These are phyloP conservation scores for Aspergillus spinulosporus DNA, from an alignment of 2,329 filamentous ascomycete genomes.

Conservation along the genomic window DNA sequence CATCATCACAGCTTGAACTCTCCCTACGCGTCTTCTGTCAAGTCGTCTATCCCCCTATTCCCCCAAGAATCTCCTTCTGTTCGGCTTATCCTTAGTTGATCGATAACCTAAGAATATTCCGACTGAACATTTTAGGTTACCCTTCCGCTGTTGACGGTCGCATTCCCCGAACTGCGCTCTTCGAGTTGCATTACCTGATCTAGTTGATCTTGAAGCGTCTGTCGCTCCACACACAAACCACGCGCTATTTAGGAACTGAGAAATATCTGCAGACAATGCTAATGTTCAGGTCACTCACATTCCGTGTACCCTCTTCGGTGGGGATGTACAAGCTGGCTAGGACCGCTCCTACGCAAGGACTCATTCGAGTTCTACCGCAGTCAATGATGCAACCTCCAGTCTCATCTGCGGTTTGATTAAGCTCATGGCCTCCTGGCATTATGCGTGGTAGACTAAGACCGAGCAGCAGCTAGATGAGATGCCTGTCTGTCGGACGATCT, in stretches of 20 bases:
- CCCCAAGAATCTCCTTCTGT: too few species aligned
- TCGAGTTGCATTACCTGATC: not conserved
- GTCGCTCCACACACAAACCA: not conserved
- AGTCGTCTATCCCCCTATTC: too few species aligned
- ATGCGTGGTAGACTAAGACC: slow-evolving; percentile 11
- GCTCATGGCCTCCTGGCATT: slow-evolving; percentile 20
- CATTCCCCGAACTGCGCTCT: not conserved
- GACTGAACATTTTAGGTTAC: too few species aligned
- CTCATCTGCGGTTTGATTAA: slow-evolving; percentile 21
- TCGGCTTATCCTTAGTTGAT: too few species aligned
- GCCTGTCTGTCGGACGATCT: slow-evolving; percentile 7
- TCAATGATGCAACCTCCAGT: slow-evolving; percentile 4
- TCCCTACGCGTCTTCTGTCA: too few species aligned
- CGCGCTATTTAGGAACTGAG: not conserved
- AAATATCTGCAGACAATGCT: not conserved
- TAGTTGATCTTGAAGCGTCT: not conserved
- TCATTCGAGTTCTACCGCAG: not conserved
- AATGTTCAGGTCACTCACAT: not conserved
- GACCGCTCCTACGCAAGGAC: not conserved
- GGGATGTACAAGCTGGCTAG: not conserved
- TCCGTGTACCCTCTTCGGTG: not conserved
- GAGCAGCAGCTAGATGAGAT: not conserved
- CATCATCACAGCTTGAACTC: too few species aligned
- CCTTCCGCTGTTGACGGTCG: not conserved
- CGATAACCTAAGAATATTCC: too few species aligned